A percentile compares a stretch with the other conserved stretches of the same genome.
These are phyloP conservation scores for Solanum appendiculatum DNA, from an alignment of 257 asterid species.

Conservation along the genomic window DNA sequence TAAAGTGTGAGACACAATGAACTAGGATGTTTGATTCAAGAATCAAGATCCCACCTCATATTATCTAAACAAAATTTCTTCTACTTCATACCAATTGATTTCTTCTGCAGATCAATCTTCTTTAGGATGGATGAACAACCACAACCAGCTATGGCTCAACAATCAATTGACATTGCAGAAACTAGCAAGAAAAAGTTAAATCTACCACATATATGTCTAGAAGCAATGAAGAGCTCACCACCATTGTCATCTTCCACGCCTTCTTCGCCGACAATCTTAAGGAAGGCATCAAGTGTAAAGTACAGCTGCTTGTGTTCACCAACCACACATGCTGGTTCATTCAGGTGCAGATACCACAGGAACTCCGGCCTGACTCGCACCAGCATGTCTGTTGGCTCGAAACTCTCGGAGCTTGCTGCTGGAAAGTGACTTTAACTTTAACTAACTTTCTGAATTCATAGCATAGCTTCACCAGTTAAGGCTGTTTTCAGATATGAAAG, in stretches of 20 bases:
- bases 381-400: constrained; percentile 5
- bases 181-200: constrained; percentile 16
- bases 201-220: constrained; percentile 16
- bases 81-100: neutral
- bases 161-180: constrained; percentile 1
- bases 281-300: constrained; percentile 11
- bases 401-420: constrained; percentile 2
- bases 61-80: neutral
- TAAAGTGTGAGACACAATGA: neutral
- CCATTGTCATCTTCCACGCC: constrained; percentile 30
- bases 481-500: neutral
- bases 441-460: neutral
- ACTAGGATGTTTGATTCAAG: neutral
- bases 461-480: neutral
- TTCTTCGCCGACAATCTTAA: constrained; percentile 14
- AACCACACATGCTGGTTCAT: constrained; percentile 18
- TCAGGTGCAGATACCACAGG: constrained; percentile 17
- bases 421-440: neutral
- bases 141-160: neutral
- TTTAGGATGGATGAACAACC: constrained; percentile 2
- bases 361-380: neutral
- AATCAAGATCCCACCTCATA: neutral
- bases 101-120: neutral
- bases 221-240: constrained; percentile 7
- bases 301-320: constrained; percentile 33